A percentile compares a stretch with the other conserved stretches of the same genome.
Evolutionary conservation across 1,284 basidiomycete genomes (phyloP).

Genomic region (Wolfiporia cocos): DNA sequence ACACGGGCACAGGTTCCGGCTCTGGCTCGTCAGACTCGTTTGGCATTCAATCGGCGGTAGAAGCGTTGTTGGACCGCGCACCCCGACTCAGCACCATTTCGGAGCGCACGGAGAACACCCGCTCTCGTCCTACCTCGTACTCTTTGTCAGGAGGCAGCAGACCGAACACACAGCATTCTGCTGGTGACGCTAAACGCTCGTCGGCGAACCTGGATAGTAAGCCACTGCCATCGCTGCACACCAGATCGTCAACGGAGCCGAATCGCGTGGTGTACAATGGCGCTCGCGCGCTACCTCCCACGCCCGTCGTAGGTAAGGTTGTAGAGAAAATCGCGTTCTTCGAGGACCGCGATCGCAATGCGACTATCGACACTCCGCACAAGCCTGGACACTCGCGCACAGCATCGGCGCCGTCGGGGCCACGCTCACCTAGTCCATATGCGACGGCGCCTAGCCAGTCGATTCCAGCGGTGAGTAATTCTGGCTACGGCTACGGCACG

Average conservation of each 20-base stretch:
- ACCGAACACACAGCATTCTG: conserved; percentile 19
- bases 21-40: conserved; percentile 13
- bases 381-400: conserved; percentile 41
- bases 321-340: conserved; percentile 72
- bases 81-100: conserved; percentile 33
- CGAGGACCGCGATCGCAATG: conserved; percentile 43
- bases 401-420: conserved; percentile 46
- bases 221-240: conserved; percentile 18
- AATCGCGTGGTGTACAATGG: conserved; percentile 10
- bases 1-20: conserved; percentile 8
- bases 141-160: conserved; percentile 19
- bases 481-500: conserved; percentile 18
- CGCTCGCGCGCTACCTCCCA: conserved; percentile 24
- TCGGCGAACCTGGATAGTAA: conserved; percentile 15
- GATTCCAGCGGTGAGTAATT: conserved; percentile 28
- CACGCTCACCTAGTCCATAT: conserved; percentile 49
- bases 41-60: conserved; percentile 13
- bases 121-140: conserved; percentile 28
- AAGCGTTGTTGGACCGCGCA: conserved; percentile 13
- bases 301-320: conserved; percentile 52
- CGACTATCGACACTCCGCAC: conserved; percentile 23
- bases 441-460: conserved; percentile 33
- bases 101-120: conserved; percentile 31
- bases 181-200: conserved; percentile 19
- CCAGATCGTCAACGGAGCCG: conserved; percentile 26